A percentile compares a stretch with the other conserved stretches of the same genome.
phyloP scores from a whole-genome alignment of 208 protist species.

The Trypanosoma conorhini region DNA sequence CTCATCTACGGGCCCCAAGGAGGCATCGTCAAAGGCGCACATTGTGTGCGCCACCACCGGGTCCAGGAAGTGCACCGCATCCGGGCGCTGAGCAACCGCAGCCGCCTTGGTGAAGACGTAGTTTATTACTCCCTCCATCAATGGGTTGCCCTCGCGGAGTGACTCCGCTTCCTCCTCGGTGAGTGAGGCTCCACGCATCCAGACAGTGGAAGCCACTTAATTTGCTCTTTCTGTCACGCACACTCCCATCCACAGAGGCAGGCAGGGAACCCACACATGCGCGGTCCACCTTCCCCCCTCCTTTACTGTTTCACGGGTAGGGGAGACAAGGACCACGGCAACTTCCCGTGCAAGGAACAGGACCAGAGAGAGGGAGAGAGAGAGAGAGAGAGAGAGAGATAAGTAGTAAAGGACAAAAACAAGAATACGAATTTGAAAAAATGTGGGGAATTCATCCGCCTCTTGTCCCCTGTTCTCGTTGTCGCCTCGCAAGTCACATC shows the following conservation, averaged over 20 bases:
- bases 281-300: not conserved
- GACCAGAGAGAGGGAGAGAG: no score
- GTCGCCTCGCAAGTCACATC: not conserved
- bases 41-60: conserved; percentile 18
- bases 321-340: not conserved
- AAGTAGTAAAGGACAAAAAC: not conserved
- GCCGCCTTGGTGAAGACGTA: conserved; percentile 20
- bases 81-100: not conserved
- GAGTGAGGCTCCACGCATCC: not conserved
- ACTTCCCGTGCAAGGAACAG: no score
- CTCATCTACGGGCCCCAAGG: conserved; percentile 11
- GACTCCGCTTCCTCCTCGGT: conserved; percentile 12
- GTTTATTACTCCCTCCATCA: conserved; percentile 12
- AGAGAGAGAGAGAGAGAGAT: no score
- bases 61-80: conserved; percentile 10
- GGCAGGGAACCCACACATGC: not conserved
- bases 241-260: not conserved
- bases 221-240: not conserved
- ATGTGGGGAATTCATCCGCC: no score
- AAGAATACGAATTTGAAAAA: not conserved
- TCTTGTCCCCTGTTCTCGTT: not conserved
- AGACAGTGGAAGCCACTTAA: not conserved
- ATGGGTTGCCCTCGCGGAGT: conserved; percentile 10
- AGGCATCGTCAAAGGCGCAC: conserved; percentile 15
- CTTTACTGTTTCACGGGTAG: no score